Conservation (phyloP, 768 basidiomycete species). For the Hypholoma fasciculare region DNA sequence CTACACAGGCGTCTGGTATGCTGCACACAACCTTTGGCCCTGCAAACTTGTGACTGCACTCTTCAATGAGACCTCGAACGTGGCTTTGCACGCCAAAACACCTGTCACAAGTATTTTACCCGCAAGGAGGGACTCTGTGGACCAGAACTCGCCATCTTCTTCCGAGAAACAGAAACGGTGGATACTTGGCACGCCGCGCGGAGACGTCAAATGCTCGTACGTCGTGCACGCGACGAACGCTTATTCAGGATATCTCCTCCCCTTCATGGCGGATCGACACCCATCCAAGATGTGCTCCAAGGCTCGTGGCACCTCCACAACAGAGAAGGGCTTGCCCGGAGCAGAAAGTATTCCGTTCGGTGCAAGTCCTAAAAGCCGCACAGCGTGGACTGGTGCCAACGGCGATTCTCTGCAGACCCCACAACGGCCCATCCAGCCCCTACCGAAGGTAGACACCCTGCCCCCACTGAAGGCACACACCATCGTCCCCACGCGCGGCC, state of each 20-base stretch:
- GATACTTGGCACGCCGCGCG: slow-evolving; percentile 66
- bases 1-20: slow-evolving; percentile 51
- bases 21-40: slow-evolving; percentile 74
- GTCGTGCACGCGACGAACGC: slow-evolving; percentile 89
- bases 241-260: slow-evolving; percentile 78
- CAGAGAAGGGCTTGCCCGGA: no score
- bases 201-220: slow-evolving; percentile 54
- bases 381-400: not conserved
- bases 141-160: not conserved
- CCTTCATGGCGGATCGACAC: slow-evolving; percentile 52
- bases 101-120: slow-evolving; percentile 52
- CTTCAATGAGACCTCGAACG: slow-evolving; percentile 39
- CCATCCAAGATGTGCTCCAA: not conserved
- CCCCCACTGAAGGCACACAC: slow-evolving; percentile 12
- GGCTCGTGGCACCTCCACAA: no score
- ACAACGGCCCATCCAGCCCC: not conserved
- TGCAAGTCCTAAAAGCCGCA: no score
- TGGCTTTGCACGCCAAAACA: slow-evolving; percentile 72
- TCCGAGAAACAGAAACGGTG: slow-evolving; percentile 38
- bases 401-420: not conserved
- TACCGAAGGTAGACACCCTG: not conserved
- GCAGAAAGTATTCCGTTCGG: no score
- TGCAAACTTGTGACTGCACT: slow-evolving; percentile 77
- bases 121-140: not conserved
- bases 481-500: slow-evolving; percentile 74